These are phyloP conservation scores for Cornus controversa DNA, from an alignment of 148 eudicot genomes.

Conservation along the genomic window DNA sequence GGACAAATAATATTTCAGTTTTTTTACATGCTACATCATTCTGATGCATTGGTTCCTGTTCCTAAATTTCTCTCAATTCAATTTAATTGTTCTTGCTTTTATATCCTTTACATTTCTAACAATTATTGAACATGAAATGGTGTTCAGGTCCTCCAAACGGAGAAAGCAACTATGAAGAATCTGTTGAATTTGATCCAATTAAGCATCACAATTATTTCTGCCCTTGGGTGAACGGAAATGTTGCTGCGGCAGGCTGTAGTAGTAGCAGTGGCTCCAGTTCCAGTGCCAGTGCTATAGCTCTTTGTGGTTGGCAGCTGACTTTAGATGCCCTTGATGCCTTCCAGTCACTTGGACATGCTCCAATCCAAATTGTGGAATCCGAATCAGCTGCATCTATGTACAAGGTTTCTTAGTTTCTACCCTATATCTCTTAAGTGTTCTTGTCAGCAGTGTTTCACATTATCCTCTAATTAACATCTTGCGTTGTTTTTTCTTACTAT, in stretches of 20 bases:
- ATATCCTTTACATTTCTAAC: background rate
- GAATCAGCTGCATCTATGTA: conserved; percentile 95
- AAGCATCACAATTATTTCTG: conserved; percentile 90
- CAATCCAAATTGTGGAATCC: conserved; percentile 84
- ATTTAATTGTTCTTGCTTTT: background rate
- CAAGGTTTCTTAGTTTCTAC: conserved; percentile 46
- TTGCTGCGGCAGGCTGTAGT: conserved; percentile 91
- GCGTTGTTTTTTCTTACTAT: background rate
- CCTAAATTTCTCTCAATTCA: background rate
- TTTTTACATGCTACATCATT: background rate
- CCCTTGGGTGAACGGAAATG: conserved; percentile 99
- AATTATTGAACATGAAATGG: conserved; percentile 5
- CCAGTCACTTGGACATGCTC: conserved; percentile 75
- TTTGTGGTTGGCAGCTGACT: conserved; percentile 98
- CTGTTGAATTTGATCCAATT: conserved; percentile 90
- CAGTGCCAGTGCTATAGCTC: conserved; percentile 64
- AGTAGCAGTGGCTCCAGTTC: conserved; percentile 62
- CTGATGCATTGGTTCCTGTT: background rate
- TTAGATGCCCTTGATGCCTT: conserved; percentile 89
- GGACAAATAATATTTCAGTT: too few relatives aligned
- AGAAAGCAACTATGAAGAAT: conserved; percentile 81
- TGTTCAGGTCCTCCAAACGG: conserved; percentile 83
- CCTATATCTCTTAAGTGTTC: background rate
- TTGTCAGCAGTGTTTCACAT: background rate
- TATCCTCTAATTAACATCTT: background rate